Evolutionary conservation across 208 protist genomes (phyloP).

Genomic region (Leishmania tropica): DNA sequence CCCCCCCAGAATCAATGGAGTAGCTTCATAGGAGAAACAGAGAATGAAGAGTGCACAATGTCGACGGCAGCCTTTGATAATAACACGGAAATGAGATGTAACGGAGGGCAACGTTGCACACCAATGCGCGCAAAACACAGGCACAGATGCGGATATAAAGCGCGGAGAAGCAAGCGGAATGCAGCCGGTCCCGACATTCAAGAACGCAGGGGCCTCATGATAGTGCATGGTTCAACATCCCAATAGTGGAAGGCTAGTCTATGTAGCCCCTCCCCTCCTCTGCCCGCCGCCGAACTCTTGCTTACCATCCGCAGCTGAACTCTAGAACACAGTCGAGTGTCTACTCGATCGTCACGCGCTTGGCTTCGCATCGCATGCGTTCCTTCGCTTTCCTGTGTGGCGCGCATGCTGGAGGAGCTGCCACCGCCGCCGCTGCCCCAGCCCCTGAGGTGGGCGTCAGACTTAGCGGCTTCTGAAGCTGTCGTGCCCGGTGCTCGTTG

Average conservation of each 20-base stretch:
- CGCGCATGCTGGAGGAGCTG: background rate
- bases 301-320: background rate
- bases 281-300: background rate
- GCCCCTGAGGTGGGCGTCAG: background rate
- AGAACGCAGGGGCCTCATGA: background rate
- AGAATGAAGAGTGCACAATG: background rate
- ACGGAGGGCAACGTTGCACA: background rate
- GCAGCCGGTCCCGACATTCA: background rate
- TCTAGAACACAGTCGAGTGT: background rate
- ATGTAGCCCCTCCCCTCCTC: background rate
- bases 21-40: background rate
- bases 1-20: background rate
- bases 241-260: background rate
- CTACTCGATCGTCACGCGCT: slow-evolving; percentile 27
- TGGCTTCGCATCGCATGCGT: slow-evolving; percentile 19
- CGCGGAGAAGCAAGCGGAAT: background rate
- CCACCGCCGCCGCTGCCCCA: slow-evolving; percentile 2
- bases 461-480: slow-evolving; percentile 11
- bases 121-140: background rate
- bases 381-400: background rate
- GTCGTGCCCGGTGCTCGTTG: slow-evolving; percentile 24
- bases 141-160: background rate
- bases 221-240: too few species aligned
- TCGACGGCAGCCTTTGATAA: background rate
- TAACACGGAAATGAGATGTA: background rate